These are phyloP conservation scores for Mycena sp. DNA, from an alignment of 1,284 basidiomycete species.

Conservation along the genomic window DNA sequence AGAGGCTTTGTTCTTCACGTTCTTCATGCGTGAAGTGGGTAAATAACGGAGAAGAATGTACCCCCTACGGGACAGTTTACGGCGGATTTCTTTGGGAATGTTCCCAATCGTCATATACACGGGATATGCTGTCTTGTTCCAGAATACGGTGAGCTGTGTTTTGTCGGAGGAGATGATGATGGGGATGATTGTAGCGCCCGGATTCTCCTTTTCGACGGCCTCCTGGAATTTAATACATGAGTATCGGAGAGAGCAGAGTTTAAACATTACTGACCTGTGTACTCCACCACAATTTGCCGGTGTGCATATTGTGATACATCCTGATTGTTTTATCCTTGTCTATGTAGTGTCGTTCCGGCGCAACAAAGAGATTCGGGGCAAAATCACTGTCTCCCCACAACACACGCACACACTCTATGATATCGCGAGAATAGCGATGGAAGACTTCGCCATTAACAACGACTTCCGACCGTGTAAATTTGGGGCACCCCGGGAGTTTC, in stretches of 20 bases:
- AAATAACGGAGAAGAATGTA: slow-evolving; percentile 51
- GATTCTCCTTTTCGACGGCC: slow-evolving; percentile 22
- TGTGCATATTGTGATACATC: slow-evolving; percentile 38
- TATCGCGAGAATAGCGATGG: slow-evolving; percentile 32
- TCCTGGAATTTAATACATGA: not conserved
- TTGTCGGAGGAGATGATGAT: slow-evolving; percentile 51
- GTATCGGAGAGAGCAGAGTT: not conserved
- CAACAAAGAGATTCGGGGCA: slow-evolving; percentile 31
- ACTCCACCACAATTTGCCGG: slow-evolving; percentile 38
- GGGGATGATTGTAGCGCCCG: slow-evolving; percentile 44
- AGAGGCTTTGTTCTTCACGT: slow-evolving; percentile 41
- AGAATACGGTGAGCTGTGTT: slow-evolving; percentile 47
- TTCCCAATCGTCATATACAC: slow-evolving; percentile 53
- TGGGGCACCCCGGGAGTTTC: slow-evolving; percentile 21
- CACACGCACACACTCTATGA: slow-evolving; percentile 40
- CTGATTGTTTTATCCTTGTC: slow-evolving; percentile 23
- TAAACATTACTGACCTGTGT: slow-evolving; percentile 30
- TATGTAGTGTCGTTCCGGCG: slow-evolving; percentile 30
- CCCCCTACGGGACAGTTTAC: slow-evolving; percentile 38
- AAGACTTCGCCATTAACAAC: slow-evolving; percentile 16
- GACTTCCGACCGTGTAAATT: slow-evolving; percentile 27
- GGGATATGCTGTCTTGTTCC: slow-evolving; percentile 46
- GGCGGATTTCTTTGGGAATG: slow-evolving; percentile 41
- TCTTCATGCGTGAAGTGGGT: slow-evolving; percentile 43
- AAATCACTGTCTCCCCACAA: slow-evolving; percentile 38